Conservation (phyloP, 441 rosid species). For the Heliophila coronopifolia region DNA sequence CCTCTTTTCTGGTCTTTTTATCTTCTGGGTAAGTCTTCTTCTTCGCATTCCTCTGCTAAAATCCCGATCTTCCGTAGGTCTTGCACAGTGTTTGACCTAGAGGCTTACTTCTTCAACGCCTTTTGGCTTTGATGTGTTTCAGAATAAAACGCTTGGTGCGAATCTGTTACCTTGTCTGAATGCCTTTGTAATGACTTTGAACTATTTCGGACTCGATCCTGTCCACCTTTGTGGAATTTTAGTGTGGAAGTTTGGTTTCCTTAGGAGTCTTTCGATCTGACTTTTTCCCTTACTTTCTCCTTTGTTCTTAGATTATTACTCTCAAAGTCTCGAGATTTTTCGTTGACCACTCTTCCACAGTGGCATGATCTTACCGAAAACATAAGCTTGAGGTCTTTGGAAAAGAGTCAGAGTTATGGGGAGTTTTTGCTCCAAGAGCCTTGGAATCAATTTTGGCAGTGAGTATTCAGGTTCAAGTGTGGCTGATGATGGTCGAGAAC, state of each 20-base stretch:
- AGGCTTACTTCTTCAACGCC: slow-evolving; percentile 1
- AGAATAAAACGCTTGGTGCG: neutral
- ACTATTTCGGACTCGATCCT: slow-evolving; percentile 19
- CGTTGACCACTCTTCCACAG: neutral
- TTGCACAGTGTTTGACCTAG: slow-evolving; percentile 24
- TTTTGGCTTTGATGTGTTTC: slow-evolving; percentile 8
- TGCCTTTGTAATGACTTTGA: slow-evolving; percentile 23
- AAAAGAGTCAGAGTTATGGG: slow-evolving; percentile 34
- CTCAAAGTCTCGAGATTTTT: slow-evolving; percentile 16
- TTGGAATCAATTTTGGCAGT: slow-evolving; percentile 28
- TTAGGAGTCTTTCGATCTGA: slow-evolving; percentile 15
- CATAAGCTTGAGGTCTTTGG: slow-evolving; percentile 15
- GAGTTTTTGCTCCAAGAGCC: slow-evolving; percentile 45
- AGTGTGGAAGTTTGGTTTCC: neutral
- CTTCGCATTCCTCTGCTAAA: slow-evolving; percentile 14
- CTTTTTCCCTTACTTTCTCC: slow-evolving; percentile 10
- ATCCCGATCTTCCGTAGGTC: slow-evolving; percentile 9
- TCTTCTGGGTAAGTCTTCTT: slow-evolving; percentile 30
- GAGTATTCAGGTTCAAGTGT: slow-evolving; percentile 35
- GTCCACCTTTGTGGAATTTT: neutral
- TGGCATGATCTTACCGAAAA: slow-evolving; percentile 15
- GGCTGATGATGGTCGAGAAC: slow-evolving; percentile 29
- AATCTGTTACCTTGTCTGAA: slow-evolving; percentile 5
- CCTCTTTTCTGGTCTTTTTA: slow-evolving; percentile 15
- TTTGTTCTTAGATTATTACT: slow-evolving; percentile 11